Percentiles rank a stretch among this genome's conserved stretches.
Evolutionary conservation across 805 yeast species (phyloP).

Genomic region (Metschnikowia peoriensis): DNA sequence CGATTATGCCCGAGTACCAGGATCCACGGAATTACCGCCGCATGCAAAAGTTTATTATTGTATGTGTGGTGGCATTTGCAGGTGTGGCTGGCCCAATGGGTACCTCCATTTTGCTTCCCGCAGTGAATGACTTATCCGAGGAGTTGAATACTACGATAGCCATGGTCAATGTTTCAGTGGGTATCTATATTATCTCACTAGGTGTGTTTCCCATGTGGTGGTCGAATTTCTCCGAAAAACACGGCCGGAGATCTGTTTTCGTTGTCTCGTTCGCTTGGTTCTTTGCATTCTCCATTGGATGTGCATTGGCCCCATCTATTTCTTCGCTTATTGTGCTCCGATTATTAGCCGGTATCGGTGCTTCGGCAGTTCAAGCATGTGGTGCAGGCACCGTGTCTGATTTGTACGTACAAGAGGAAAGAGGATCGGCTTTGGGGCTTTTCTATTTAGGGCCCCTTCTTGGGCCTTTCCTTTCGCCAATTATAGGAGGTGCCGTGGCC

Average conservation of each 20-base stretch:
- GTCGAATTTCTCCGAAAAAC: slow-evolving; percentile 73
- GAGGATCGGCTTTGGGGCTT: slow-evolving; percentile 79
- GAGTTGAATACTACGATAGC: slow-evolving; percentile 56
- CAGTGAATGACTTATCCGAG: slow-evolving; percentile 55
- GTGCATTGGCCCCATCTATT: slow-evolving; percentile 63
- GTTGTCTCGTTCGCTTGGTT: slow-evolving; percentile 63
- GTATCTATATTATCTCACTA: slow-evolving; percentile 67
- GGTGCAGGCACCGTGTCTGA: slow-evolving; percentile 90
- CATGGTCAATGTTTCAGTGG: slow-evolving; percentile 74
- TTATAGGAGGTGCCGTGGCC: slow-evolving; percentile 71
- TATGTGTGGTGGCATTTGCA: slow-evolving; percentile 66
- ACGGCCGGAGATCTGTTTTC: slow-evolving; percentile 75
- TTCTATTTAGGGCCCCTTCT: slow-evolving; percentile 78
- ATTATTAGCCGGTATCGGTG: slow-evolving; percentile 76
- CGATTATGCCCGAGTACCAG: slow-evolving; percentile 65
- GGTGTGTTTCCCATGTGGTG: slow-evolving; percentile 90
- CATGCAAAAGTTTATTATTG: slow-evolving; percentile 50
- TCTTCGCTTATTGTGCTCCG: slow-evolving; percentile 65
- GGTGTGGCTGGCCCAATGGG: slow-evolving; percentile 89
- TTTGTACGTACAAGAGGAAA: slow-evolving; percentile 58
- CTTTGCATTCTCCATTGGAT: slow-evolving; percentile 67
- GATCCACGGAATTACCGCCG: slow-evolving; percentile 67
- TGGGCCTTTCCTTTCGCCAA: slow-evolving; percentile 80
- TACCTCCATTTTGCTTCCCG: slow-evolving; percentile 78
- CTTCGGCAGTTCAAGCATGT: slow-evolving; percentile 75